Evolutionary conservation across 768 basidiomycete genomes (phyloP).

Genomic region (Mycena polygramma): DNA sequence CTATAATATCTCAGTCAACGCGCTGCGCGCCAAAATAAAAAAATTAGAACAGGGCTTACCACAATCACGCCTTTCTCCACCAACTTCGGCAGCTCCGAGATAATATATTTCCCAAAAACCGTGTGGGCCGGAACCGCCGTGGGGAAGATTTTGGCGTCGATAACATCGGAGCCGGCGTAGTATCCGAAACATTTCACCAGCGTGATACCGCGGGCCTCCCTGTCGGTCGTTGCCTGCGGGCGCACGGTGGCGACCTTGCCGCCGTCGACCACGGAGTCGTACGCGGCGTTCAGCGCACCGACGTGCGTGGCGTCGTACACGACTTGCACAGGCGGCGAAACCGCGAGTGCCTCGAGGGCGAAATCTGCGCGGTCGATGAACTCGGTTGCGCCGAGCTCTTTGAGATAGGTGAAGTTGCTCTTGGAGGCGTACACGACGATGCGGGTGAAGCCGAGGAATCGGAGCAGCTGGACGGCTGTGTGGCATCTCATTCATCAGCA

Average conservation of each 20-base stretch:
- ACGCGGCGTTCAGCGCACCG: not conserved
- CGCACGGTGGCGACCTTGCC: not conserved
- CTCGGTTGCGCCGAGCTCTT: constrained; percentile 50
- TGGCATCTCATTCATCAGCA: not conserved
- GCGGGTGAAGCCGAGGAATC: constrained; percentile 50
- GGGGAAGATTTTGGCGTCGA: not conserved
- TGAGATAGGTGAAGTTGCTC: constrained; percentile 52
- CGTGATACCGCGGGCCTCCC: not conserved
- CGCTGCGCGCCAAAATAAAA: not conserved
- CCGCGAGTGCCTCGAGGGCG: not conserved
- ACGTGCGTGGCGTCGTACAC: not conserved
- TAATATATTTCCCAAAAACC: constrained; percentile 11
- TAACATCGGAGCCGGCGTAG: not conserved
- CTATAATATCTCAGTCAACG: constrained; percentile 42
- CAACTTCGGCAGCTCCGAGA: constrained; percentile 16
- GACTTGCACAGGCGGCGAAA: not conserved
- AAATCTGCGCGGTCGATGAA: constrained; percentile 41
- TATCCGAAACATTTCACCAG: not conserved
- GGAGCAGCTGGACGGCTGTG: constrained; percentile 10
- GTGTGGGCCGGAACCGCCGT: constrained; percentile 5
- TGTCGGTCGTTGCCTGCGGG: not conserved
- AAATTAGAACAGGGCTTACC: not conserved
- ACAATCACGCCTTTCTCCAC: constrained; percentile 5
- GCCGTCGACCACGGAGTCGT: constrained; percentile 7
- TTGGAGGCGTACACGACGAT: constrained; percentile 51